Percentiles rank a stretch among this genome's conserved stretches.
phyloP scores from a whole-genome alignment of 2,329 filamentous ascomycete species.

The Tolypocladium sp. region DNA sequence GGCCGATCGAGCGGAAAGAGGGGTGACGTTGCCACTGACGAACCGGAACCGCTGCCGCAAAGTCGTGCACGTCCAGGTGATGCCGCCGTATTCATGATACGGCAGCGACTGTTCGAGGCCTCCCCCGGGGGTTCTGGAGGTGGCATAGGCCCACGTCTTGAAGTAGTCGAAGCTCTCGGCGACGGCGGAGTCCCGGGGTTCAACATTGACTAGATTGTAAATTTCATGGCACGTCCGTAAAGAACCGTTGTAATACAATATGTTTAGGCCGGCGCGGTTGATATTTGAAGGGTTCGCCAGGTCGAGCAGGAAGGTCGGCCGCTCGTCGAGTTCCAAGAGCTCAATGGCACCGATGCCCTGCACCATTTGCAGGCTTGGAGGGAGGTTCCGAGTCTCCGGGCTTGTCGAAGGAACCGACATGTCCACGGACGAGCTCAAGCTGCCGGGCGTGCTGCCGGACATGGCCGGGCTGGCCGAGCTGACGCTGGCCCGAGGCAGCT shows the following conservation, averaged over 20 bases:
- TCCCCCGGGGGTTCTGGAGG: constrained; percentile 42
- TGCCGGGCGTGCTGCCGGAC: constrained; percentile 42
- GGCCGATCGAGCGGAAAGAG: constrained; percentile 22
- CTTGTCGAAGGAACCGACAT: constrained; percentile 40
- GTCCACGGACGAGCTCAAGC: constrained; percentile 44
- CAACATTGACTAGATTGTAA: constrained; percentile 46
- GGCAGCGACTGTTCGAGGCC: constrained; percentile 42
- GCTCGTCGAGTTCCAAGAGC: constrained; percentile 65
- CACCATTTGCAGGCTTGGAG: constrained; percentile 45
- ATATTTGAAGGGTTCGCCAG: constrained; percentile 48
- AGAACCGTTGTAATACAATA: constrained; percentile 61
- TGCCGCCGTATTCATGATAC: constrained; percentile 52
- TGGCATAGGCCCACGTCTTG: constrained; percentile 54
- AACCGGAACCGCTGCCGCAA: constrained; percentile 60
- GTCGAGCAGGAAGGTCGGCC: constrained; percentile 70
- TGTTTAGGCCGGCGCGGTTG: constrained; percentile 42
- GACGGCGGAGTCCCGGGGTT: constrained; percentile 30
- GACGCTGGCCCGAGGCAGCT: constrained; percentile 44
- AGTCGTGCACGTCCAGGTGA: constrained; percentile 63
- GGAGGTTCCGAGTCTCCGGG: constrained; percentile 38
- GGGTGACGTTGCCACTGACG: constrained; percentile 45
- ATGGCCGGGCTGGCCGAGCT: constrained; percentile 35
- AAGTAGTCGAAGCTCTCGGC: constrained; percentile 50
- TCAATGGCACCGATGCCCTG: constrained; percentile 60
- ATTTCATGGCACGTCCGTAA: constrained; percentile 49